Percentiles rank a stretch among this genome's conserved stretches.
These are phyloP conservation scores for Solanum virginianum DNA, from an alignment of 257 asterid genomes.

Conservation along the genomic window DNA sequence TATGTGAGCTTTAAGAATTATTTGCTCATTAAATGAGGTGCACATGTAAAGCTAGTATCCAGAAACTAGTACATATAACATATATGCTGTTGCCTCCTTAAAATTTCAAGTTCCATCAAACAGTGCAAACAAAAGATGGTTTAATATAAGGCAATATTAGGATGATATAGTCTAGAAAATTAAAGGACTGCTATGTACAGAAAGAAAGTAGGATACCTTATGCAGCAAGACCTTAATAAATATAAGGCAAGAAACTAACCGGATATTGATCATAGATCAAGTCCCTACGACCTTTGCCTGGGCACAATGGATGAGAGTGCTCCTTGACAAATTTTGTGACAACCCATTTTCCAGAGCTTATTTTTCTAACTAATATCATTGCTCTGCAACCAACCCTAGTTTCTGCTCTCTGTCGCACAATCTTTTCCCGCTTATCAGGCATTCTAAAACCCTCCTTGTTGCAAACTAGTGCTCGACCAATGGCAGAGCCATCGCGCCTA, in stretches of 20 bases:
- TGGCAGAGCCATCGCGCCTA: constrained; percentile 95
- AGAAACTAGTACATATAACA: not conserved
- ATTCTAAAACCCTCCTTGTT: constrained; percentile 94
- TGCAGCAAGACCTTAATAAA: not conserved
- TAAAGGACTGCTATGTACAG: not conserved
- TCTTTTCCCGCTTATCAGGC: constrained; percentile 88
- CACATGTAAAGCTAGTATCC: not conserved
- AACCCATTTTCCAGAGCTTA: constrained; percentile 75
- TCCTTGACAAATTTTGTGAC: constrained; percentile 85
- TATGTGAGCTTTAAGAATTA: not conserved
- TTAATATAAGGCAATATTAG: not conserved
- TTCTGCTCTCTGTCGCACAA: constrained; percentile 87
- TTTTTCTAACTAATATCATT: constrained; percentile 85
- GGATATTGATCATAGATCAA: constrained; percentile 84
- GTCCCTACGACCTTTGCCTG: constrained; percentile 86
- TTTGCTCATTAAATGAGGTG: not conserved
- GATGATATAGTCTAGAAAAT: not conserved
- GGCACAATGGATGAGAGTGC: constrained; percentile 79
- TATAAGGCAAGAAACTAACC: constrained; percentile 16
- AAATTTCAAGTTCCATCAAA: not conserved
- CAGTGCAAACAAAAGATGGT: not conserved
- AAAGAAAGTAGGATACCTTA: not conserved
- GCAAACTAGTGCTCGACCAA: constrained; percentile 97
- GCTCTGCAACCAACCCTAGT: constrained; percentile 99
- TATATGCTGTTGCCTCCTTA: not conserved